phyloP scores from a whole-genome alignment of 805 yeast species.

The Candida boidinii region DNA sequence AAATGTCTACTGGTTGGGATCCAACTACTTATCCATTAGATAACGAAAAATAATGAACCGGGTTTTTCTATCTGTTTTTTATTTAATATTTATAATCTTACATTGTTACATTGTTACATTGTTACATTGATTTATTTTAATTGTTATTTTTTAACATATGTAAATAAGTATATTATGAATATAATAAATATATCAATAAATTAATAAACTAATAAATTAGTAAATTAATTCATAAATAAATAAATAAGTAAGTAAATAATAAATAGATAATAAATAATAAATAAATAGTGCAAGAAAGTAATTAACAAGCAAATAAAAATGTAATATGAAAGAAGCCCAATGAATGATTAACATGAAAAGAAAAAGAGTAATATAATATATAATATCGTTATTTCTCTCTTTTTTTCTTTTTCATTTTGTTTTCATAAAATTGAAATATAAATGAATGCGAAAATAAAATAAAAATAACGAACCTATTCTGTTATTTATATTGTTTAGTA shows the following conservation, averaged over 20 bases:
- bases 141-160: background rate
- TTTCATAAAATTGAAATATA: too few relatives aligned
- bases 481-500: too few relatives aligned
- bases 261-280: background rate
- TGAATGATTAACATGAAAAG: too few relatives aligned
- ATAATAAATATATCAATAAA: constrained; percentile 1
- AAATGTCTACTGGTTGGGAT: constrained; percentile 12
- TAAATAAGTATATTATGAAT: background rate
- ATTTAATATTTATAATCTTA: background rate
- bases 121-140: background rate
- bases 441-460: too few relatives aligned
- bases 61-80: constrained; percentile 1
- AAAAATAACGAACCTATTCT: too few relatives aligned
- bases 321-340: too few relatives aligned
- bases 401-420: too few relatives aligned
- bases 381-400: too few relatives aligned
- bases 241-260: constrained; percentile 4
- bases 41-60: constrained; percentile 7
- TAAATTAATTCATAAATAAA: constrained; percentile 7
- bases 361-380: too few relatives aligned
- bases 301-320: too few relatives aligned
- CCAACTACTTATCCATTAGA: constrained; percentile 17
- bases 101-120: background rate
- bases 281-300: background rate
- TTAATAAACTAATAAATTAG: background rate